These are phyloP conservation scores for Hymenoscyphus infarciens DNA, from an alignment of 2,329 filamentous ascomycete genomes.

Conservation along the genomic window DNA sequence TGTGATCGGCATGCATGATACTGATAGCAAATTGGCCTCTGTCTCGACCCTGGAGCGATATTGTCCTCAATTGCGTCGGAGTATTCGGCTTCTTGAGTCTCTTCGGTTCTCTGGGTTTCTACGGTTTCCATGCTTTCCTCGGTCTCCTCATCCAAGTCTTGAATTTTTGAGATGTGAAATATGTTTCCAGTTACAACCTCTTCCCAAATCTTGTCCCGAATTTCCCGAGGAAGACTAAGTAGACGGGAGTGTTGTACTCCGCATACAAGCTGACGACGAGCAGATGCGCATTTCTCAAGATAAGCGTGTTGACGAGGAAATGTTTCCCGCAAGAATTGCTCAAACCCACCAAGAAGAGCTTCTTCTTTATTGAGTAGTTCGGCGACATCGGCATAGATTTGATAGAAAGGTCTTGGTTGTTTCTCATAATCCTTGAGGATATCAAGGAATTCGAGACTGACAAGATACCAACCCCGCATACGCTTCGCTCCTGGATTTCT, in stretches of 20 bases:
- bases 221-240: slow-evolving; percentile 17
- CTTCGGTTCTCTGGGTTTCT: no score
- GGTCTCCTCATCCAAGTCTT: no score
- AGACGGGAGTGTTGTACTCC: slow-evolving; percentile 11
- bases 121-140: no score
- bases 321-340: slow-evolving; percentile 12
- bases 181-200: slow-evolving; percentile 15
- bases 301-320: slow-evolving; percentile 7
- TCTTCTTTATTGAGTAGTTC: slow-evolving; percentile 6
- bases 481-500: not conserved
- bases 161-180: slow-evolving; percentile 18
- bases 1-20: slow-evolving; percentile 10
- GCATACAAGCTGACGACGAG: slow-evolving; percentile 7
- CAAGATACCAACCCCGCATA: not conserved
- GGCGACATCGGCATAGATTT: not conserved
- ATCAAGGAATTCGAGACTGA: not conserved
- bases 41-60: not conserved
- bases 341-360: slow-evolving; percentile 9
- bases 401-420: slow-evolving; percentile 1
- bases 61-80: not conserved
- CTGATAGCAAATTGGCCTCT: not conserved
- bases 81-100: no score
- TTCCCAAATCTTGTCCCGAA: slow-evolving; percentile 22
- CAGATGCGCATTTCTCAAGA: not conserved
- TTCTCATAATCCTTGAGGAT: slow-evolving; percentile 3